phyloP scores from a whole-genome alignment of 2,329 filamentous ascomycete species.

The Sclerotinia trifoliorum region DNA sequence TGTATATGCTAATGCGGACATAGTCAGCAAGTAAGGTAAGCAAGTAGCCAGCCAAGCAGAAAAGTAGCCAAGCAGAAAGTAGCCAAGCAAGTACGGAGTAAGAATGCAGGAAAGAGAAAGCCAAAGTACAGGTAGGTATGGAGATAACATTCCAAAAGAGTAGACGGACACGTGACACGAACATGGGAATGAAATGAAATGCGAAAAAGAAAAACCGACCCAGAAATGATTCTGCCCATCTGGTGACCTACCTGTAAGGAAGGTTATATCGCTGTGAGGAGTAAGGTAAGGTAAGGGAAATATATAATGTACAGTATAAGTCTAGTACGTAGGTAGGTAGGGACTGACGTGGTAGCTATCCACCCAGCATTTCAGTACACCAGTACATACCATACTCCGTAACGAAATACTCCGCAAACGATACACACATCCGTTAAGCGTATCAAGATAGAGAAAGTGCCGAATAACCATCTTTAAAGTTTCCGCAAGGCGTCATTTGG shows the following conservation, averaged over 20 bases:
- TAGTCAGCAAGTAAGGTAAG: slow-evolving; percentile 1
- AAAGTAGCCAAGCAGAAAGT: not conserved
- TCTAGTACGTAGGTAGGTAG: not conserved
- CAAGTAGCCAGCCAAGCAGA: not conserved
- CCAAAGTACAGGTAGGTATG: not conserved
- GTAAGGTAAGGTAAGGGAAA: not conserved
- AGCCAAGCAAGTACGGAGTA: not conserved
- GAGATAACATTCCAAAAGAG: not conserved
- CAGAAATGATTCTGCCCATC: not conserved
- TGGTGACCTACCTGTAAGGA: not conserved
- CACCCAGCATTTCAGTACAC: not conserved
- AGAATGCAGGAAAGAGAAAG: not conserved
- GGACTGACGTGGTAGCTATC: slow-evolving; percentile 12
- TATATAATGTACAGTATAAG: not conserved
- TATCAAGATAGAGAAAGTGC: not conserved
- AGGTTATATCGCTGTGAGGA: not conserved
- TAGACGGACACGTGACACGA: not conserved
- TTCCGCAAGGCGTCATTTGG: slow-evolving; percentile 2
- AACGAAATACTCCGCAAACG: no score
- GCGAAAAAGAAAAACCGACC: no score
- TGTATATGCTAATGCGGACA: not conserved
- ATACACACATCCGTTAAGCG: no score
- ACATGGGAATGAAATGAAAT: no score
- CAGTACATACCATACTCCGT: no score
- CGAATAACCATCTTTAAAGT: not conserved